These are phyloP conservation scores for Pythium myriotylum DNA, from an alignment of 352 stramenopile species.

Conservation along the genomic window DNA sequence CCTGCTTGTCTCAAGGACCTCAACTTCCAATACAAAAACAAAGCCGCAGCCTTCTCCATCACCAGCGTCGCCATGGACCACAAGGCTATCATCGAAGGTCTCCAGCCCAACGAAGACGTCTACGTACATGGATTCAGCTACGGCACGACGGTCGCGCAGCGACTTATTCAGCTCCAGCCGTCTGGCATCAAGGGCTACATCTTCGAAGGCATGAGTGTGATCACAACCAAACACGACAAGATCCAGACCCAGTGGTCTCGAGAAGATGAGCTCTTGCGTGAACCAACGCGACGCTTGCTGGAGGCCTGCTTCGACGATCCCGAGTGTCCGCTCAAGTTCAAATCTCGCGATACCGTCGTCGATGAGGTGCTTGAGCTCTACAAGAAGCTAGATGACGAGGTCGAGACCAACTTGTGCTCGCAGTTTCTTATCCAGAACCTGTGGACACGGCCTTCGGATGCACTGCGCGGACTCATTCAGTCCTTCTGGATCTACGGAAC, in stretches of 20 bases:
- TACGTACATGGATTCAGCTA: constrained; percentile 41
- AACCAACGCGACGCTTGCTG: constrained; percentile 1
- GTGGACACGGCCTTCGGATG: neutral
- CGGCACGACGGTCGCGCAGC: constrained; percentile 25
- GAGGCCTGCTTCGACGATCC: constrained; percentile 16
- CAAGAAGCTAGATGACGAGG: constrained; percentile 10
- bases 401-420: constrained; percentile 16
- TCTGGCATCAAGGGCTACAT: constrained; percentile 22
- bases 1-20: constrained; percentile 36
- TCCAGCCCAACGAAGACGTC: constrained; percentile 22
- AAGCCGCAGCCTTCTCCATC: constrained; percentile 40
- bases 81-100: constrained; percentile 22
- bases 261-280: neutral
- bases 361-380: constrained; percentile 13
- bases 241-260: neutral
- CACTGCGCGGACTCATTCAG: neutral
- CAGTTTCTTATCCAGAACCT: constrained; percentile 3
- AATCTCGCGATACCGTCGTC: too few species aligned
- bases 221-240: constrained; percentile 8
- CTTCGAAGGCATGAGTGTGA: constrained; percentile 27
- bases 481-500: neutral
- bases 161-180: constrained; percentile 26
- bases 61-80: constrained; percentile 48
- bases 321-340: constrained; percentile 17
- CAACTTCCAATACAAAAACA: constrained; percentile 33